phyloP scores from a whole-genome alignment of 345 rosid species.

The Anacardium occidentale region DNA sequence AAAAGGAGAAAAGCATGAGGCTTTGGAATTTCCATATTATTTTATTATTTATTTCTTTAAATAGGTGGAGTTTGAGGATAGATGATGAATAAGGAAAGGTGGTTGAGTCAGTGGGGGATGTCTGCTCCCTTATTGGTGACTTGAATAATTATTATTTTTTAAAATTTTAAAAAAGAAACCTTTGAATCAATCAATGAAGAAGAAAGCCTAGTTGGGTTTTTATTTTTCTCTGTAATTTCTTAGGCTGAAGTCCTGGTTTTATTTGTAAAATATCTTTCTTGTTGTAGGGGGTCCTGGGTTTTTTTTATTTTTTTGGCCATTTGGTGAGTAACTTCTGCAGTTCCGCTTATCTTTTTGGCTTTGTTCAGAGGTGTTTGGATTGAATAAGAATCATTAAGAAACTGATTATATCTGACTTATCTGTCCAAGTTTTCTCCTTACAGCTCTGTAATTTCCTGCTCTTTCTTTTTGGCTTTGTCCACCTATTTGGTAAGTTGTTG shows the following conservation, averaged over 20 bases:
- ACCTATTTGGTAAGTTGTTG: constrained; percentile 1
- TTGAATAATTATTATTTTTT: background rate
- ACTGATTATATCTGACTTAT: background rate
- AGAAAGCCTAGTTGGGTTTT: background rate
- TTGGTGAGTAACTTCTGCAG: background rate
- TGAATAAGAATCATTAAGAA: background rate
- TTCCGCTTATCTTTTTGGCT: background rate
- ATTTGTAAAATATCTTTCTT: constrained; percentile 5
- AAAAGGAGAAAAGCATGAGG: constrained; percentile 46
- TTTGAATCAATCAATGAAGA: constrained; percentile 40
- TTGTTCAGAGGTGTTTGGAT: background rate
- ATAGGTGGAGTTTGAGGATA: constrained; percentile 18
- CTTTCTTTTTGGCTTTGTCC: background rate
- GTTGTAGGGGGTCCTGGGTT: constrained; percentile 2
- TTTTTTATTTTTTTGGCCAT: background rate
- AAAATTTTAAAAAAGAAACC: background rate
- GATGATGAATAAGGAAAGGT: constrained; percentile 28
- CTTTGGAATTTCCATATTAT: constrained; percentile 12
- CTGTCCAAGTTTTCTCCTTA: background rate
- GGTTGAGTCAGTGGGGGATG: background rate
- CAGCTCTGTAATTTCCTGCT: background rate
- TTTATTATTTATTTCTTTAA: background rate
- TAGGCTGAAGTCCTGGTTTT: constrained; percentile 9
- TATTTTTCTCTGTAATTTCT: background rate
- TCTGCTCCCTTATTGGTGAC: constrained; percentile 12